phyloP scores from a whole-genome alignment of 805 yeast genomes.

The Cyberlindnera veronae region DNA sequence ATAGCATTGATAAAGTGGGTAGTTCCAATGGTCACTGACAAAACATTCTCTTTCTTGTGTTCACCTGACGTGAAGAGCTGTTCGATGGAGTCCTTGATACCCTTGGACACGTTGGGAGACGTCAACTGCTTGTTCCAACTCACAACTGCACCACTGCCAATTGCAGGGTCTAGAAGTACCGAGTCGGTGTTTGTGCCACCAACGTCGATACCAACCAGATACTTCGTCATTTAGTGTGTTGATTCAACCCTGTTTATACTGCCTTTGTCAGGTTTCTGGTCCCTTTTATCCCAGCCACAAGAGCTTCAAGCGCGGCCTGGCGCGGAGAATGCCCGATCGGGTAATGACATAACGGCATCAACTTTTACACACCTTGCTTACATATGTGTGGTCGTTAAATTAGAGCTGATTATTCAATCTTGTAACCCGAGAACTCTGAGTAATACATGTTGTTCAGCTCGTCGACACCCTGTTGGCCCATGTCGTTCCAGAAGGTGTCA shows the following conservation, averaged over 20 bases:
- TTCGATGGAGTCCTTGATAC: constrained; percentile 37
- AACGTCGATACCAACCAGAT: constrained; percentile 45
- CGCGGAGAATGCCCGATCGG: constrained; percentile 3
- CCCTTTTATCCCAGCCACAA: no score
- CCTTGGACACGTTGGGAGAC: constrained; percentile 41
- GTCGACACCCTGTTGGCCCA: constrained; percentile 27
- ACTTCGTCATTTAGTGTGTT: constrained; percentile 14
- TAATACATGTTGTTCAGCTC: constrained; percentile 27
- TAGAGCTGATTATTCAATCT: no score
- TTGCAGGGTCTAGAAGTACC: constrained; percentile 39
- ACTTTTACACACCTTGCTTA: no score
- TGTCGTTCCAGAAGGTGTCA: constrained; percentile 27
- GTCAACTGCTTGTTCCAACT: constrained; percentile 43
- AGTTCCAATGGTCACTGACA: constrained; percentile 47
- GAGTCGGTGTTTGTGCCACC: constrained; percentile 52
- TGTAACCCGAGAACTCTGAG: constrained; percentile 29
- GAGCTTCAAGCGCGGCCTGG: no score
- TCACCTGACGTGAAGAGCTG: constrained; percentile 30
- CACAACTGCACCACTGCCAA: constrained; percentile 32
- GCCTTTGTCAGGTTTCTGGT: no score
- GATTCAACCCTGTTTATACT: no score
- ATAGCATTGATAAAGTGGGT: constrained; percentile 51
- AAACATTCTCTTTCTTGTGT: constrained; percentile 30
- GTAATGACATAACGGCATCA: neutral
- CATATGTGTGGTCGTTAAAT: no score